Evolutionary conservation across 2,329 filamentous ascomycete species (phyloP).

Genomic region (Xylaria sp.): DNA sequence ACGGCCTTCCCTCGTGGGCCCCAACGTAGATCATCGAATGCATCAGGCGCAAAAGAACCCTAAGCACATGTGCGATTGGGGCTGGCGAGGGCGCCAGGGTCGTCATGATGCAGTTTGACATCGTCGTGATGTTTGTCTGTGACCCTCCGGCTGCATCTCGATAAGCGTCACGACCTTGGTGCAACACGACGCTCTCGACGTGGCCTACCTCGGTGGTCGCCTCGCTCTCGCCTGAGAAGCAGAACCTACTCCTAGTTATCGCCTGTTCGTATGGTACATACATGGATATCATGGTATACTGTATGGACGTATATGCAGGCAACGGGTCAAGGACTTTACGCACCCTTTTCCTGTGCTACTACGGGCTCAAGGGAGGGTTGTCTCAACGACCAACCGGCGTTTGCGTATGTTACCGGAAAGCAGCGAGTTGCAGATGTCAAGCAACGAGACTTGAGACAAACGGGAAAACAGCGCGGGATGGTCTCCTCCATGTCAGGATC

Average conservation of each 20-base stretch:
- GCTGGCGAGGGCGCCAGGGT: background rate
- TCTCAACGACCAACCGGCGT: background rate
- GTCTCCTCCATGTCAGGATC: background rate
- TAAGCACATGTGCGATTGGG: conserved; percentile 3
- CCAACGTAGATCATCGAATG: background rate
- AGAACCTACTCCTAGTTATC: background rate
- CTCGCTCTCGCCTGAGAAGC: background rate
- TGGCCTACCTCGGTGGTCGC: conserved; percentile 10
- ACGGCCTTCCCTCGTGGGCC: background rate
- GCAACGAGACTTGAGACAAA: conserved; percentile 10
- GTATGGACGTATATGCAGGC: conserved; percentile 1
- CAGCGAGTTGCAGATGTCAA: conserved; percentile 15
- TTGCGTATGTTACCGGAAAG: conserved; percentile 1
- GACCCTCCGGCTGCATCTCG: conserved; percentile 14
- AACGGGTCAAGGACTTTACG: background rate
- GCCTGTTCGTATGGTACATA: background rate
- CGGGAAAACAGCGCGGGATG: background rate
- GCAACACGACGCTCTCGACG: conserved; percentile 9
- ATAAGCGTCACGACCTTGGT: conserved; percentile 7
- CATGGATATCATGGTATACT: background rate
- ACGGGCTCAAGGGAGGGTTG: background rate
- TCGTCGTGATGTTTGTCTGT: conserved; percentile 9
- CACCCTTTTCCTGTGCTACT: background rate
- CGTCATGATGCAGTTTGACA: conserved; percentile 6
- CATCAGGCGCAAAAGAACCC: background rate